phyloP scores from a whole-genome alignment of 176 grass and related monocot genomes.

The Hsuehochloa calcarea region DNA sequence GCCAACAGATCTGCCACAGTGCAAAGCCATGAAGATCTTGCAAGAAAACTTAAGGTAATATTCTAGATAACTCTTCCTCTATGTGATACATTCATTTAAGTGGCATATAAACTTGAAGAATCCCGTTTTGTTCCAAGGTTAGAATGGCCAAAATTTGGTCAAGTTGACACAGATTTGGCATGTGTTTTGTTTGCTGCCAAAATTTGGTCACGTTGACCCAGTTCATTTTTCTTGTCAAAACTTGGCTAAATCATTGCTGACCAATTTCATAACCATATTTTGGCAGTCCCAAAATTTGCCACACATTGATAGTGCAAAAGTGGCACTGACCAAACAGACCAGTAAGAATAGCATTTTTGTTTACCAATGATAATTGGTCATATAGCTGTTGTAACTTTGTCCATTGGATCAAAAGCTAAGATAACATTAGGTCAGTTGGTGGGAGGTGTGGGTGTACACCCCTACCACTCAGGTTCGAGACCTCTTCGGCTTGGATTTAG shows the following conservation, averaged over 20 bases:
- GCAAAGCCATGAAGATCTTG: slow-evolving; percentile 93
- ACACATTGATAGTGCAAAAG: not conserved
- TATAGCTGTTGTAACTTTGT: not conserved
- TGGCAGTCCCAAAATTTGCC: not conserved
- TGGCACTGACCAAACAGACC: not conserved
- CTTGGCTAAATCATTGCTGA: not conserved
- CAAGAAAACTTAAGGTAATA: slow-evolving; percentile 84
- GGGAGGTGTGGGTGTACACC: too few species aligned
- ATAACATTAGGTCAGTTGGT: not conserved
- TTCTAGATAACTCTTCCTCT: not conserved
- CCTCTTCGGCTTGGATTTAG: too few species aligned
- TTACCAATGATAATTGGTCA: not conserved
- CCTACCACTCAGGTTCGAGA: too few species aligned
- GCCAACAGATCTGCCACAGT: slow-evolving; percentile 46
- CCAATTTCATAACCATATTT: not conserved
- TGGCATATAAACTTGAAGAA: not conserved
- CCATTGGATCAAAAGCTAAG: not conserved
- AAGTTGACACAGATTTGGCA: not conserved
- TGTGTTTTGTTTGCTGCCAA: too few species aligned
- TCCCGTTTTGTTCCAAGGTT: not conserved
- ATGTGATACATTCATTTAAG: not conserved
- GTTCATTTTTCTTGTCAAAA: not conserved
- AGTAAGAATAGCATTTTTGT: not conserved
- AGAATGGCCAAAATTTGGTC: not conserved
- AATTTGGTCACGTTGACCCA: not conserved